phyloP scores from a whole-genome alignment of 352 stramenopile genomes.

The Phytophthora europaea region DNA sequence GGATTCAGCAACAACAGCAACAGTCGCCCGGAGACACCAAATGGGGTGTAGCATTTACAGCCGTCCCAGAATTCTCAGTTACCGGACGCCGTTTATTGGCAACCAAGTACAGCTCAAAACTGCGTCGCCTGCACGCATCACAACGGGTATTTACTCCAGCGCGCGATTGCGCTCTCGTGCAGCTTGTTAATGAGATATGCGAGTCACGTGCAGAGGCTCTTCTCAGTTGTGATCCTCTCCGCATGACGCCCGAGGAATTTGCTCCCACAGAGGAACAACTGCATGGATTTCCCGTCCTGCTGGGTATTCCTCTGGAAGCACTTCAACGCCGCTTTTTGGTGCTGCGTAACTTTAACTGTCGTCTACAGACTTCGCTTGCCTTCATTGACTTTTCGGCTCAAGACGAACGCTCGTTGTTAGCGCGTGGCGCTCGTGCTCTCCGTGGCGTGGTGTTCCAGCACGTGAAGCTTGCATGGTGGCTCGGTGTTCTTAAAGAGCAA shows the following conservation, averaged over 20 bases:
- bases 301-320: conserved; percentile 54
- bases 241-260: conserved; percentile 88
- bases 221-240: conserved; percentile 84
- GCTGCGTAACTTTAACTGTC: conserved; percentile 89
- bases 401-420: conserved; percentile 73
- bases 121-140: conserved; percentile 70
- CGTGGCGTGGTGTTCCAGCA: conserved; percentile 88
- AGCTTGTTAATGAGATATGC: conserved; percentile 89
- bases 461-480: conserved; percentile 91
- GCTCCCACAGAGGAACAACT: conserved; percentile 73
- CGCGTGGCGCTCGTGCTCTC: conserved; percentile 61
- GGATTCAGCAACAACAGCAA: conserved; percentile 34
- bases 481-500: conserved; percentile 89
- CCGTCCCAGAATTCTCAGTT: conserved; percentile 86
- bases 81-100: conserved; percentile 79
- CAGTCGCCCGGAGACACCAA: conserved; percentile 60
- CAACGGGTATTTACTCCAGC: conserved; percentile 74
- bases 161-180: conserved; percentile 80
- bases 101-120: conserved; percentile 72
- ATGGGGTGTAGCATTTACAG: conserved; percentile 90
- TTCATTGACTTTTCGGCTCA: conserved; percentile 86
- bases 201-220: conserved; percentile 80
- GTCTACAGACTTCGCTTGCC: conserved; percentile 85
- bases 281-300: conserved; percentile 57
- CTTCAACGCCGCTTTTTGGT: conserved; percentile 88